Base-by-base conservation (phyloP, 164 flowering plant species). In the Dillenia turbinata region DNA sequence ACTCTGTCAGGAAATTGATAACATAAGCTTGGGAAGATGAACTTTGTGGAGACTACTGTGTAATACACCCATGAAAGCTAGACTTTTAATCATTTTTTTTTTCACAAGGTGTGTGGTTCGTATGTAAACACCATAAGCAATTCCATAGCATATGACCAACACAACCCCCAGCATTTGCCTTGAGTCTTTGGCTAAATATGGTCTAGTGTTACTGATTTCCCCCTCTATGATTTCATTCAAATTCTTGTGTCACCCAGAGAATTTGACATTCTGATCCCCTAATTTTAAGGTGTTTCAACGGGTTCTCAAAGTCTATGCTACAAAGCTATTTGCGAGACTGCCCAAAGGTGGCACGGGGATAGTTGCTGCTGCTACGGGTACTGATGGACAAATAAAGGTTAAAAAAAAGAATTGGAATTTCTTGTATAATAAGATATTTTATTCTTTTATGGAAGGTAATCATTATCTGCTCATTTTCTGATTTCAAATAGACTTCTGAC, bases 281-380 rank as follows among this genome's bases (percentile, higher is more conserved):
- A 56, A 52, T 73, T 17, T 1, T 54, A 46, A 90, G 97, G 97
- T 88, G 19, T 94, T 94, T 68, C 93, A 91, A 81, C 81, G 83
- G 77, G 74, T 89, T 77, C 88, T 94, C 14, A 89, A 79, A 82
- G 87, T 93, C 60, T 94, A 94, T 84, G 97, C 94, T 14, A 70
- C 89, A 63, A 91, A 86, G 75, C 95, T 91, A 62, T 85, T 78
- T 76, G 83, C 83, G 56, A 85, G 78, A 81, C 74, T 94, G 54
- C 98, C 98, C 0, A 94, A 88, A 74, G 97, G 95, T 70, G 98
- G 98, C 24, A 80, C 85, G 11, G 97, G 98, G 54, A 72, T 91
- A 73, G 96, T 94, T 69, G 98, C 98, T 52, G 95, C 98, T 54
- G 98, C 98, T 24, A 91, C 98, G 14, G 98, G 98, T 57, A 85